Base-by-base conservation (phyloP, 2,329 filamentous ascomycete species). In the Chaetomium strumarium region DNA sequence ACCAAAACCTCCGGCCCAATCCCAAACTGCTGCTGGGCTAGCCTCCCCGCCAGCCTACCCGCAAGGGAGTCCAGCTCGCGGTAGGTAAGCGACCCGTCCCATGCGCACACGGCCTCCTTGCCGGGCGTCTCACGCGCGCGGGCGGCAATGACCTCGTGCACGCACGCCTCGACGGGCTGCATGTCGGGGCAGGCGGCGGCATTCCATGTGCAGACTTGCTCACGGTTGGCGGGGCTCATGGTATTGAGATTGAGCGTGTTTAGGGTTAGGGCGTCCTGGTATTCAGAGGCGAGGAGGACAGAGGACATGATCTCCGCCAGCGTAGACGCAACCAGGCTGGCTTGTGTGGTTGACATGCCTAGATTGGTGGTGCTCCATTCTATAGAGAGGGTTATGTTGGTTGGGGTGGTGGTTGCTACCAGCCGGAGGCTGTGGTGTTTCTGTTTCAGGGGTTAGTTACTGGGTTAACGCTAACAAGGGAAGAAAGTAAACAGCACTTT, bases 51-150 rank as follows among this genome's bases (percentile, higher is more conserved):
- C 11, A 63, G 49, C 5, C 42, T 40, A 9, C 72, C 73, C 13
- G 77, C 67, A 3, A 62, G 29, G 2, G 60, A 57, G 38, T 77
- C 72, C 2, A 78, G 65, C 49, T 77, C 68, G 17, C 60, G 51
- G 56, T 77, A 79, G 2, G 72, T 76, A 46, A 77, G 67, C 45
- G 63, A 62, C 36, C 76, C 75, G 53, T 79, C 76, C 75, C 75
- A 78, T 0, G 75, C 75, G 50, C 73, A 63, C 12, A 79, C 68
- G 24, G 76, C 75, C 17, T 68, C 58, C 19, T 66, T 65, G 17
- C 69, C 60, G 0, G 75, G 72, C 1, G 68, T 64, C 19, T 61
- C 55, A 13, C 50, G 56, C 10, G 70, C 70, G 39, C 68, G 66
- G 11, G 71, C 67, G 16, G 66, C 63, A 55, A 79, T 69, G 48